Evolutionary conservation across 257 asterid species (phyloP), one percentile per base, ranked within the genome.

Genomic region (Nemophila menziesii): DNA sequence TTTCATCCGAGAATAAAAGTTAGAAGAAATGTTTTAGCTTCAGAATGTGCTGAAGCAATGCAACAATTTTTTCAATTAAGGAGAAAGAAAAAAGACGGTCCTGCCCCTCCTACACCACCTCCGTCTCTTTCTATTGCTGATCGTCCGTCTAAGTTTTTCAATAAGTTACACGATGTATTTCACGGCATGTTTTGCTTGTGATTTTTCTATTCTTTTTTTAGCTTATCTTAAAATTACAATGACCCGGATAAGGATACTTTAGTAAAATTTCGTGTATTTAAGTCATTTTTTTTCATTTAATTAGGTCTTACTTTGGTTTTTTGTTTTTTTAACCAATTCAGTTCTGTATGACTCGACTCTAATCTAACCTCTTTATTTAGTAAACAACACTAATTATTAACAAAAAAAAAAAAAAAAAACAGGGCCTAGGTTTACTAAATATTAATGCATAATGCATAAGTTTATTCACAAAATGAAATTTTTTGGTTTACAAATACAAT

Each of bases 41-140:
- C 80, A 8, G 96, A 85, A n/a, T 85, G 99, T 66, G 94, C 93
- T 43, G 93, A 77, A 13, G 61, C 74, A 10, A 90, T 90, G 96
- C 94, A 85, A 53, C 86, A 79, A 33, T 90, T 90, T 68, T 85
- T 90, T 50, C 89, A 64, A 55, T 70, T 69, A 2, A 73, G 96
- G 67, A 74, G 99, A 65, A 80, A 57, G 62, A 67, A 73, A 55
- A 72, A 72, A 55, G 85, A 75, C 17, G 75, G 79, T 60, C 43
- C 70, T 0, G 71, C 70, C 8, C 50, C 83, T 29, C 17, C 78
- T 15, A 36, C 68, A 18, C 70, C 80, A 22, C 70, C 93, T 21
- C 57, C 99, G 3, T 48, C 86, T 62, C 83, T 74, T 56, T 75
- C 87, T 16, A 39, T 79, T 47, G 22, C 78, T 2, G 70, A 60